phyloP scores from a whole-genome alignment of 257 asterid genomes.

The Buddleja alternifolia region DNA sequence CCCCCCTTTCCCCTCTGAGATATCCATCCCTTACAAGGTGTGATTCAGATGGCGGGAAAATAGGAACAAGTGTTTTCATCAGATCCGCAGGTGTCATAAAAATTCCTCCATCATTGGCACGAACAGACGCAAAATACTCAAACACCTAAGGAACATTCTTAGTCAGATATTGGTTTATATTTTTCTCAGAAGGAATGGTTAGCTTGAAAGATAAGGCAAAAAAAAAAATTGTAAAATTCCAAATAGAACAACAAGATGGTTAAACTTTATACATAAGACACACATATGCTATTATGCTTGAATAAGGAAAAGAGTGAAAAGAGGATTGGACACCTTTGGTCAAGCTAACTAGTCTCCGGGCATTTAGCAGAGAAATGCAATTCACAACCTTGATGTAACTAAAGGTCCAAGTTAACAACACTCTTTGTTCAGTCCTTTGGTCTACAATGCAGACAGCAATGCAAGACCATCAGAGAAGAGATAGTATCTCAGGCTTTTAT shows the following conservation, averaged over 20 bases:
- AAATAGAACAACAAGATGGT: background rate
- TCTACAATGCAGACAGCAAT: conserved; percentile 2
- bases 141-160: conserved; percentile 57
- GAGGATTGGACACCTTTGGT: conserved; percentile 10
- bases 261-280: background rate
- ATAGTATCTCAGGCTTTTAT: background rate
- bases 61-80: conserved; percentile 95
- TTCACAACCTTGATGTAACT: conserved; percentile 9
- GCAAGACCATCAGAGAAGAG: conserved; percentile 1
- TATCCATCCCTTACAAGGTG: conserved; percentile 84
- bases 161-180: background rate
- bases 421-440: background rate
- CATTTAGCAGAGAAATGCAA: conserved; percentile 6
- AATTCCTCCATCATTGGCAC: conserved; percentile 56
- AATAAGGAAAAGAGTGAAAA: background rate
- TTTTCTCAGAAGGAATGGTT: conserved; percentile 10
- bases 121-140: conserved; percentile 78
- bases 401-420: conserved; percentile 1
- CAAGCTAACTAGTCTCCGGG: conserved; percentile 15
- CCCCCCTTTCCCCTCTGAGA: conserved; percentile 94
- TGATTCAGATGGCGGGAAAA: conserved; percentile 94
- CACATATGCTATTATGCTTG: background rate
- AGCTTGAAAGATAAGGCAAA: conserved; percentile 23
- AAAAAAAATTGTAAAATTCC: conserved; percentile 20
- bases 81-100: conserved; percentile 94